phyloP scores from a whole-genome alignment of 1,284 basidiomycete species.

The Moesziomyces globuligerus region DNA sequence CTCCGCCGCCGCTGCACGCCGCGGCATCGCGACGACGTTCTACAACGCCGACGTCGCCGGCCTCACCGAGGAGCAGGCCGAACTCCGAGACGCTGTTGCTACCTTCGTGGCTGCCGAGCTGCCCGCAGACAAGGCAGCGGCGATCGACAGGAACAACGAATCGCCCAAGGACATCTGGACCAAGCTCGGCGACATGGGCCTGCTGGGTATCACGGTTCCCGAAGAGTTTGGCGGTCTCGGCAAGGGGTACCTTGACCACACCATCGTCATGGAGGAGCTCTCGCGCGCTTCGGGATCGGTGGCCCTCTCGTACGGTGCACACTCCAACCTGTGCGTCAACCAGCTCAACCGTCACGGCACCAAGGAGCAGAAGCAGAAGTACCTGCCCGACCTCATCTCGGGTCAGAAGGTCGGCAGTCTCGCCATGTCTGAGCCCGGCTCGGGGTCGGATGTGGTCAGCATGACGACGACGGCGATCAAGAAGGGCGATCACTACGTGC shows the following conservation, averaged over 20 bases:
- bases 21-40: constrained; percentile 23
- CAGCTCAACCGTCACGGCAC: constrained; percentile 90
- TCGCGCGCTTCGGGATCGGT: constrained; percentile 89
- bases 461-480: constrained; percentile 84
- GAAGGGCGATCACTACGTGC: constrained; percentile 77
- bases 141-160: constrained; percentile 51
- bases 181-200: constrained; percentile 59
- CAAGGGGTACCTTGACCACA: constrained; percentile 58
- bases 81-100: constrained; percentile 53
- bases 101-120: constrained; percentile 46
- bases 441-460: constrained; percentile 90
- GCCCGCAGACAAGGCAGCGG: constrained; percentile 30
- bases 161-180: constrained; percentile 55
- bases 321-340: constrained; percentile 69
- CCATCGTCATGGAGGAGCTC: constrained; percentile 71
- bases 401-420: constrained; percentile 87
- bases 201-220: constrained; percentile 58
- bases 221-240: constrained; percentile 56
- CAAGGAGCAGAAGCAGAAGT: constrained; percentile 83
- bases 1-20: neutral
- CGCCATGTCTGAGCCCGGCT: constrained; percentile 91
- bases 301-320: constrained; percentile 90
- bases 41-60: constrained; percentile 54
- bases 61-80: constrained; percentile 43
- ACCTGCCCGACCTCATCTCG: constrained; percentile 82